These are phyloP conservation scores for Apostasia ramifera DNA, from an alignment of 106 monocot genomes.

Conservation along the genomic window DNA sequence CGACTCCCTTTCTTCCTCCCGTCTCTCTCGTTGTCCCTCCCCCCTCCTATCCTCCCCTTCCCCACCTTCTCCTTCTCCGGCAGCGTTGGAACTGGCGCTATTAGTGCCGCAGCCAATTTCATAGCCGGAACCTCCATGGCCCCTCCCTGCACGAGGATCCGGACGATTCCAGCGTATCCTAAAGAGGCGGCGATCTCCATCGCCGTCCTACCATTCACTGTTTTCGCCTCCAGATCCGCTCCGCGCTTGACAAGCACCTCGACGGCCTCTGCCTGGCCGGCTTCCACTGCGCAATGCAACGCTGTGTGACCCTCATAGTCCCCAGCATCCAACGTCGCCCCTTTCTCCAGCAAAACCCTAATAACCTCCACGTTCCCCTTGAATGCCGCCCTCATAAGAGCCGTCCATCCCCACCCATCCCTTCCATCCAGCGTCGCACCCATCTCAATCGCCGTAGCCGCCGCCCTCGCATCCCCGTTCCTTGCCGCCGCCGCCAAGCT, in stretches of 20 bases:
- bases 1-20: conserved; percentile 5
- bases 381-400: conserved; percentile 50
- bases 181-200: conserved; percentile 27
- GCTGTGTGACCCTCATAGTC: conserved; percentile 51
- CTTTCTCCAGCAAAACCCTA: conserved; percentile 26
- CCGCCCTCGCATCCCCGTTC: conserved; percentile 27
- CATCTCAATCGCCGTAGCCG: conserved; percentile 14
- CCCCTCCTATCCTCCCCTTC: neutral
- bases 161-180: conserved; percentile 25
- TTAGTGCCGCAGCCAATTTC: neutral
- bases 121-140: neutral
- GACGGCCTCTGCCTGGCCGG: conserved; percentile 34
- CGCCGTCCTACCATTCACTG: conserved; percentile 26
- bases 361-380: conserved; percentile 35
- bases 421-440: conserved; percentile 33
- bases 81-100: neutral
- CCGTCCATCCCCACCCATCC: conserved; percentile 54
- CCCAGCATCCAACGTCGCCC: conserved; percentile 28
- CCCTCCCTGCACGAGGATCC: conserved; percentile 20
- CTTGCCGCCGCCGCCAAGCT: conserved; percentile 27
- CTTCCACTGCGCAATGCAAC: conserved; percentile 52
- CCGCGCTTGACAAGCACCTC: conserved; percentile 35
- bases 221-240: conserved; percentile 26
- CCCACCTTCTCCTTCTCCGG: conserved; percentile 2
- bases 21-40: neutral